Conservation (phyloP, 2,329 filamentous ascomycete genomes). For the Aspergillus sergii region DNA sequence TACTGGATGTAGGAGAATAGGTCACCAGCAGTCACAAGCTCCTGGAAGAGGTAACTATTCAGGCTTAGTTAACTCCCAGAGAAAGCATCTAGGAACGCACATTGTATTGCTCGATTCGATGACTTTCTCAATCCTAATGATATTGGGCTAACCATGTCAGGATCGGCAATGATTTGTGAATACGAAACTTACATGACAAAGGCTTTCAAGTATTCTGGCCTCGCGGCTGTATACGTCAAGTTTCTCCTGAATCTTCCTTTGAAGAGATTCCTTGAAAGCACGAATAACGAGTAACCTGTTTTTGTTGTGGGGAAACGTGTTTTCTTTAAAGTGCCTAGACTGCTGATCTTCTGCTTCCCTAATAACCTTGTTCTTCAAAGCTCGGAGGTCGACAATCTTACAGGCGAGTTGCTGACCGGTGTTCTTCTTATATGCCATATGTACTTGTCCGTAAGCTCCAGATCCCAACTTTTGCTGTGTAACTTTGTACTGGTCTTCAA, state of each 20-base stretch:
- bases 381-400: slow-evolving; percentile 46
- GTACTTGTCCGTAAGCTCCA: slow-evolving; percentile 46
- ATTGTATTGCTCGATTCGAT: slow-evolving; percentile 56
- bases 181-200: slow-evolving; percentile 51
- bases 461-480: slow-evolving; percentile 45
- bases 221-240: slow-evolving; percentile 41
- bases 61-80: neutral
- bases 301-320: neutral
- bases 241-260: slow-evolving; percentile 30
- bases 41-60: slow-evolving; percentile 61
- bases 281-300: neutral
- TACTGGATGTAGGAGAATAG: slow-evolving; percentile 61
- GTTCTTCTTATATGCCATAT: slow-evolving; percentile 43
- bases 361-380: slow-evolving; percentile 19
- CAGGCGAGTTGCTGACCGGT: slow-evolving; percentile 46
- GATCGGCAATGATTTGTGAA: neutral
- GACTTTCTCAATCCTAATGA: slow-evolving; percentile 60
- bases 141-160: slow-evolving; percentile 54
- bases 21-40: slow-evolving; percentile 62
- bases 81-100: slow-evolving; percentile 34
- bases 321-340: slow-evolving; percentile 17
- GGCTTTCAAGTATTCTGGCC: slow-evolving; percentile 50
- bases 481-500: slow-evolving; percentile 38
- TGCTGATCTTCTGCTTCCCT: slow-evolving; percentile 8
- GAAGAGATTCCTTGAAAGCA: slow-evolving; percentile 18